Conservation (phyloP, 75 land plant genomes). For the Pinus tabuliformis region DNA sequence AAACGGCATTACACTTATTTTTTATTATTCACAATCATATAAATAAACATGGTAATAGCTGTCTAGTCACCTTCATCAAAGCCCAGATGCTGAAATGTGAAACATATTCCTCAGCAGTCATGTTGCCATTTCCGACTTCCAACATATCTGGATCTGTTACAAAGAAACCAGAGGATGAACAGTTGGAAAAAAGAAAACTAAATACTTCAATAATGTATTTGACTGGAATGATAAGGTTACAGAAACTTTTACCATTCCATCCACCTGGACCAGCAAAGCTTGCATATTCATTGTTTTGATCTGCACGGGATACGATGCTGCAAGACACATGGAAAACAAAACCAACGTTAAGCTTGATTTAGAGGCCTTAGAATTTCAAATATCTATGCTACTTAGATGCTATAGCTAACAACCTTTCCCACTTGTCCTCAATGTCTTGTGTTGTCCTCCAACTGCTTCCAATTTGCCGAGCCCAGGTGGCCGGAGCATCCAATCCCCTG, state of each 20-base stretch:
- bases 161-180: background rate
- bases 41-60: too few relatives aligned
- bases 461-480: slow-evolving; percentile 56
- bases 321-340: background rate
- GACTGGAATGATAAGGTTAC: too few relatives aligned
- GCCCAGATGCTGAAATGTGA: slow-evolving; percentile 95
- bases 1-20: too few relatives aligned
- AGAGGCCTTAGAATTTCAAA: background rate
- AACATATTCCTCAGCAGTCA: slow-evolving; percentile 73
- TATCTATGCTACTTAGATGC: background rate
- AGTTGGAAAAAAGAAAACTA: too few relatives aligned
- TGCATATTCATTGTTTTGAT: slow-evolving; percentile 61
- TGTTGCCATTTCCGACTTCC: slow-evolving; percentile 84
- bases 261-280: slow-evolving; percentile 65
- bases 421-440: slow-evolving; percentile 57
- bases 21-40: too few relatives aligned
- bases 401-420: slow-evolving; percentile 40
- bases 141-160: slow-evolving; percentile 91
- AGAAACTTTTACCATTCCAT: slow-evolving; percentile 53
- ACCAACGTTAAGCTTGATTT: background rate
- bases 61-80: slow-evolving; percentile 61
- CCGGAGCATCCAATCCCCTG: slow-evolving; percentile 77
- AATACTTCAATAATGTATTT: too few relatives aligned
- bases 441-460: slow-evolving; percentile 86
- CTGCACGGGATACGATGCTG: slow-evolving; percentile 50